These are phyloP conservation scores for Metschnikowia baotianmanensis DNA, from an alignment of 805 yeast genomes.

Conservation along the genomic window DNA sequence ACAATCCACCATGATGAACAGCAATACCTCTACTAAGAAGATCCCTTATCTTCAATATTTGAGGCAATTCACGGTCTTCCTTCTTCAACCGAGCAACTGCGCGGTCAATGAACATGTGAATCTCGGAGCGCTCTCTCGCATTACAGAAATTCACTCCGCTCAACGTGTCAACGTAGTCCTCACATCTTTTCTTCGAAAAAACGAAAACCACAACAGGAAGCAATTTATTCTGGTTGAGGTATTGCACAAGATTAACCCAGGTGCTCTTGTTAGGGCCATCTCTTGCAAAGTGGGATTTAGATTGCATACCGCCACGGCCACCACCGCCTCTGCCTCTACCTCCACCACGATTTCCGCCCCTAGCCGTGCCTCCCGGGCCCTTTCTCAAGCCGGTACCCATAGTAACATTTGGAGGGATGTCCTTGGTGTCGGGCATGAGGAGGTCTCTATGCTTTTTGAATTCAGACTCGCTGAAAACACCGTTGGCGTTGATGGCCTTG, in stretches of 20 bases:
- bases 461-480: slow-evolving; percentile 64
- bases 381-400: slow-evolving; percentile 43
- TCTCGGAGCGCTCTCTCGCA: slow-evolving; percentile 83
- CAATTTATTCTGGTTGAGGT: slow-evolving; percentile 62
- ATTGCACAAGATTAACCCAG: slow-evolving; percentile 72
- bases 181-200: slow-evolving; percentile 90
- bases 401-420: slow-evolving; percentile 32
- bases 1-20: slow-evolving; percentile 90
- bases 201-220: slow-evolving; percentile 93
- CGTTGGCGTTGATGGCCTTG: slow-evolving; percentile 71
- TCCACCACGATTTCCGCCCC: slow-evolving; percentile 39
- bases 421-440: slow-evolving; percentile 39
- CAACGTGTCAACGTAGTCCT: slow-evolving; percentile 83
- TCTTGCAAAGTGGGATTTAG: slow-evolving; percentile 30
- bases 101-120: slow-evolving; percentile 88
- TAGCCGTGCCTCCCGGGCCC: slow-evolving; percentile 43
- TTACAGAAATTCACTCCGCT: slow-evolving; percentile 74
- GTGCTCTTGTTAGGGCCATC: slow-evolving; percentile 78
- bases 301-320: slow-evolving; percentile 33
- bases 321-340: slow-evolving; percentile 19
- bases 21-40: slow-evolving; percentile 89
- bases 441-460: slow-evolving; percentile 59
- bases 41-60: slow-evolving; percentile 78
- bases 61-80: slow-evolving; percentile 93
- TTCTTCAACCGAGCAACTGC: slow-evolving; percentile 84